Conservation (phyloP, 2,329 filamentous ascomycete species). For the Fusarium equiseti region DNA sequence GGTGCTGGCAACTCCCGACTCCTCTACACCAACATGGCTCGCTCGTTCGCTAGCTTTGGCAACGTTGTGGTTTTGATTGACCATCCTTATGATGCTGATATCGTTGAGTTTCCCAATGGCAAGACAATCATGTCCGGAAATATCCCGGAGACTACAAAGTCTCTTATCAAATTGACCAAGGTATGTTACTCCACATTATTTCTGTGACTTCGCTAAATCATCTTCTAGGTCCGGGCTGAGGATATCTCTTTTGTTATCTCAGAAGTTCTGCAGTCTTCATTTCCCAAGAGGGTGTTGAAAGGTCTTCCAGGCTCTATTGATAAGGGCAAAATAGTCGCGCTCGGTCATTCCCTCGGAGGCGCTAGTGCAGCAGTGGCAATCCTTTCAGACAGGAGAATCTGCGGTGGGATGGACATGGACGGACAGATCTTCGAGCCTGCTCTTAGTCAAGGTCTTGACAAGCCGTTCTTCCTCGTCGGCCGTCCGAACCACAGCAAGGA, state of each 20-base stretch:
- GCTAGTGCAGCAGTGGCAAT: slow-evolving; percentile 53
- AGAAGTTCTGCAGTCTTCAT: slow-evolving; percentile 44
- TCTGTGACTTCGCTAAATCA: neutral
- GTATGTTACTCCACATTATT: neutral
- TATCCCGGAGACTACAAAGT: slow-evolving; percentile 17
- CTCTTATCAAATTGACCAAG: slow-evolving; percentile 35
- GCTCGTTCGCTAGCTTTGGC: slow-evolving; percentile 60
- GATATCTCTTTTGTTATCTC: slow-evolving; percentile 56
- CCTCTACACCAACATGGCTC: slow-evolving; percentile 58
- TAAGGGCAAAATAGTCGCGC: slow-evolving; percentile 49
- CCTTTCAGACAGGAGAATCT: slow-evolving; percentile 50
- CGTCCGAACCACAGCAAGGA: slow-evolving; percentile 47
- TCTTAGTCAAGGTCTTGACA: slow-evolving; percentile 44
- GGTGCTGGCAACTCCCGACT: slow-evolving; percentile 58
- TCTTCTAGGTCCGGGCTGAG: slow-evolving; percentile 48
- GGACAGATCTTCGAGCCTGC: slow-evolving; percentile 52
- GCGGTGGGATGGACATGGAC: slow-evolving; percentile 57
- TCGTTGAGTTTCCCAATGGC: slow-evolving; percentile 62
- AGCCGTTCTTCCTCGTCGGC: slow-evolving; percentile 51
- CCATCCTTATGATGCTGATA: slow-evolving; percentile 59
- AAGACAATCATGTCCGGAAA: slow-evolving; percentile 39
- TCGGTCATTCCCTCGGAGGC: slow-evolving; percentile 57
- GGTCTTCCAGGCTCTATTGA: slow-evolving; percentile 46
- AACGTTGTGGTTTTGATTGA: slow-evolving; percentile 62
- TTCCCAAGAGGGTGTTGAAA: slow-evolving; percentile 31